Conservation (phyloP, 2,329 filamentous ascomycete genomes). For the Ophiocordyceps camponoti-floridani region DNA sequence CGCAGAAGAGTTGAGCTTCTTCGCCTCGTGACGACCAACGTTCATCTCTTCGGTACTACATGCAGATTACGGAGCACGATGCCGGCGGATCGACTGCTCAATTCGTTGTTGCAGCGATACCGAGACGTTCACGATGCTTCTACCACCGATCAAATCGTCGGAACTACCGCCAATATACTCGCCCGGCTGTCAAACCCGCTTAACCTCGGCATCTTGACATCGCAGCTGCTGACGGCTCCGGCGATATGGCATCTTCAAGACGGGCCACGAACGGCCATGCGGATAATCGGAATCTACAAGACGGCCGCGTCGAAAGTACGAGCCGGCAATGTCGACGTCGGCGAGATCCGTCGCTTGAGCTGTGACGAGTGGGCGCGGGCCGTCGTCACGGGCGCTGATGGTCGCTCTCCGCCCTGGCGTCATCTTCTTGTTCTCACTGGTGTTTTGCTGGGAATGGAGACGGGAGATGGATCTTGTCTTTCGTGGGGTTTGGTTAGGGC, state of each 20-base stretch:
- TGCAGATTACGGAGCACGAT: conserved; percentile 18
- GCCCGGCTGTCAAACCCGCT: conserved; percentile 55
- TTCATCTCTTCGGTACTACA: too few species aligned
- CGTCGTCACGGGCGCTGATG: conserved; percentile 38
- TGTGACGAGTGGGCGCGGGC: conserved; percentile 38
- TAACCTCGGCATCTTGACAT: conserved; percentile 55
- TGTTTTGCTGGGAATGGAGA: conserved; percentile 58
- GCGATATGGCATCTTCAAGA: conserved; percentile 49
- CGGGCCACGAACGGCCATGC: conserved; percentile 43
- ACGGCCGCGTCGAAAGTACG: conserved; percentile 40
- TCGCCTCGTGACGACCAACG: too few species aligned
- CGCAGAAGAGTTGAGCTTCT: too few species aligned
- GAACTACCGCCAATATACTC: conserved; percentile 49
- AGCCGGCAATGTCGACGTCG: conserved; percentile 24
- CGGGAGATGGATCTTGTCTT: conserved; percentile 39
- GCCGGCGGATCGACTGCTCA: conserved; percentile 49
- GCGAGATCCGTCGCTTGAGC: conserved; percentile 23
- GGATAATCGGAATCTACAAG: conserved; percentile 55
- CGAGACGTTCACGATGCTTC: conserved; percentile 32
- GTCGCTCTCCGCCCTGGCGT: conserved; percentile 53
- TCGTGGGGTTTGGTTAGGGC: conserved; percentile 44
- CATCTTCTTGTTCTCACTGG: conserved; percentile 69
- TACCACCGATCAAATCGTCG: conserved; percentile 39
- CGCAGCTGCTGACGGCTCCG: conserved; percentile 52
- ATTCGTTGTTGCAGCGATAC: conserved; percentile 43